Evolutionary conservation across 2,329 filamentous ascomycete species (phyloP), one percentile per base, ranked within the genome.

Genomic region (Huntiella omanensis): DNA sequence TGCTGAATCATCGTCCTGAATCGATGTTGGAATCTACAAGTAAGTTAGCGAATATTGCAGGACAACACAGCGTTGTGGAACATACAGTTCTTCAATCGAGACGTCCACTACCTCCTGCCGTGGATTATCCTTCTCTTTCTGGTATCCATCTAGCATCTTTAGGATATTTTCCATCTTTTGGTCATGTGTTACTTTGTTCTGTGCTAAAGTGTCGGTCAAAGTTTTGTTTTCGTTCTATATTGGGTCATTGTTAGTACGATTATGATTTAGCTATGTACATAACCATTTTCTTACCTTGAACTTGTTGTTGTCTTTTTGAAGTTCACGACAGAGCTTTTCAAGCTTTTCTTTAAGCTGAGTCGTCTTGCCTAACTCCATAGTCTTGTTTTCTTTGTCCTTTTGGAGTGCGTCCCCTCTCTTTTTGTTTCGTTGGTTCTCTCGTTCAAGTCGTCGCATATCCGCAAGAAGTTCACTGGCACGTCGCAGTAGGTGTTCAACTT

Each of bases 231-330:
- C 91, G 64, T 86, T 83, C 80, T 85, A 59, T 36, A 46, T 38
- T 13, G 12, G 16, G 22, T 28, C 36, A 40, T 22, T 28, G 37
- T 37, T 44, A 47, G 22, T 28, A 28, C 7, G 8, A 28, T 28
- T 10, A 28, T 28, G 22, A 28, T 28, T 10, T 10, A 28, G 8
- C 22, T 28, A 28, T 36, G 11, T 37, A 19, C 5, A 32, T 5
- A 33, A 6, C 32, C 12, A 35, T 15, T 15, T n/a, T 33, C 66
- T 54, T 62, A 91, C 84, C 80, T 96, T 96, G 53, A 98, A 77
- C 64, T 93, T 92, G 64, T 96, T 96, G 62, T 98, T 98, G 58
- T 98, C 91, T 56, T 88, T 83, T 50, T 92, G 91, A 47, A 98
- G 71, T 61, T 98, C 91, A 48, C 91, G 72, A 56, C 87, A 95